phyloP scores from a whole-genome alignment of 139 green algal genomes.

The Ostreobium quekettii region DNA sequence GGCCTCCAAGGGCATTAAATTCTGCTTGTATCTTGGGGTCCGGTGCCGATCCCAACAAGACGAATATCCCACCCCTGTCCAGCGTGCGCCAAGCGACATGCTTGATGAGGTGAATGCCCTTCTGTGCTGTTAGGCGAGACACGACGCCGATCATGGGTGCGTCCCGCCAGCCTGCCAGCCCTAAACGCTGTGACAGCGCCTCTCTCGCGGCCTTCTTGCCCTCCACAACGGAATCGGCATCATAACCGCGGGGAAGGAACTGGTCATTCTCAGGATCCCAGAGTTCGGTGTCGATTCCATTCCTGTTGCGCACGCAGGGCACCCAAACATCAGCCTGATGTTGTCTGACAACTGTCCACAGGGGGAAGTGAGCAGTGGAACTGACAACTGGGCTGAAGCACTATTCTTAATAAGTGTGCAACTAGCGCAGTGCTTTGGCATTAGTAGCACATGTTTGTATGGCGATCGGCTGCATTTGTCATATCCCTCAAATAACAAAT shows the following conservation, averaged over 20 bases:
- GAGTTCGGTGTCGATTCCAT: conserved; percentile 95
- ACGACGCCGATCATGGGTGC: conserved; percentile 62
- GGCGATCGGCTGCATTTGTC: too few relatives aligned
- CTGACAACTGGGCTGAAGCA: too few relatives aligned
- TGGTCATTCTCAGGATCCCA: conserved; percentile 82
- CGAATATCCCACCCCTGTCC: conserved; percentile 88
- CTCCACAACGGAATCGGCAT: conserved; percentile 35
- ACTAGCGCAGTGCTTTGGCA: too few relatives aligned
- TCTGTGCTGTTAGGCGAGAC: conserved; percentile 76
- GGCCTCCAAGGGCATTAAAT: conserved; percentile 31
- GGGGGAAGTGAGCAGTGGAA: too few relatives aligned
- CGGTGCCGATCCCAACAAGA: conserved; percentile 91
- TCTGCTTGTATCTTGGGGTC: conserved; percentile 63
- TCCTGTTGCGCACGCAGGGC: conserved; percentile 29
- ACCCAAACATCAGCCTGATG: not conserved
- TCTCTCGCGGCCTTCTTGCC: conserved; percentile 34
- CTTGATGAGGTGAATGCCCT: conserved; percentile 95
- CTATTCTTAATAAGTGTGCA: too few relatives aligned
- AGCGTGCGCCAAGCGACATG: conserved; percentile 61
- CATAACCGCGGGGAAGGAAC: conserved; percentile 56
- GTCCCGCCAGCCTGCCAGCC: conserved; percentile 50
- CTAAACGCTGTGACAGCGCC: conserved; percentile 54
- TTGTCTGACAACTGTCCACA: too few relatives aligned
- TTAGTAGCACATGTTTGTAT: too few relatives aligned
- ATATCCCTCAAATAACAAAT: too few relatives aligned